Base-by-base conservation (phyloP, 805 yeast genomes). In the Hermanozyma aechmeae region DNA sequence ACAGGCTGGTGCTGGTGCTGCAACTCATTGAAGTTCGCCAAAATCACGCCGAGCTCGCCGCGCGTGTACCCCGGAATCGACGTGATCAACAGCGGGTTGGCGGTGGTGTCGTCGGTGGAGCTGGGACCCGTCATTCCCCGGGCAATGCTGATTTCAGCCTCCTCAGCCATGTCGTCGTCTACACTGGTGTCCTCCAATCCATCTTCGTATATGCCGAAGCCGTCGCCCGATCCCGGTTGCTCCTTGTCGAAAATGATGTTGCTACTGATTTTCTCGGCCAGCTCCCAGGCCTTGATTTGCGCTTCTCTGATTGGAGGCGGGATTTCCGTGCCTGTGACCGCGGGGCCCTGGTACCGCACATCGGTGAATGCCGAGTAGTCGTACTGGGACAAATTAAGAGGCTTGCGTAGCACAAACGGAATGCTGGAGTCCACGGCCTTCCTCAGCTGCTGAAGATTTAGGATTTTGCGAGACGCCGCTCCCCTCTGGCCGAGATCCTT, bases 211-310 rank as follows among this genome's bases (percentile, higher is more conserved):
- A 32, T 29, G 7, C 30, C 35, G 13, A 30, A 14, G 16, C 26
- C 33, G 17, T 29, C 36, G 11, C 37, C 45, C 47, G 11, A 42
- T 44, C 18, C 37, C 34, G 27, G 47, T 56, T 15, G 48, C 11
- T 46, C 45, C 27, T 45, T 43, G 26, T 56, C 61, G 33, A 61
- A 61, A 2, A 62, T 58, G 19, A 61, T 35, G 29, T 51, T 59
- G 15, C 45, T 40, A 31, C 56, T 51, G 24, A 58, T 51, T 35
- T 56, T 53, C 33, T 62, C 68, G 2, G 66, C 68, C 16, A 58
- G 51, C 35, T 62, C 68, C 69, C 69, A 62, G 13, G 67, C 67
- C 29, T 52, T 50, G 9, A 61, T 46, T 37, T 61, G 67, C n/a
- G 65, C 56, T 24, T 56, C 58, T 40, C 56, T 61, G 7, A 60